phyloP scores from a whole-genome alignment of 495 filamentous ascomycete genomes.

The Talaromyces trachyspermus region DNA sequence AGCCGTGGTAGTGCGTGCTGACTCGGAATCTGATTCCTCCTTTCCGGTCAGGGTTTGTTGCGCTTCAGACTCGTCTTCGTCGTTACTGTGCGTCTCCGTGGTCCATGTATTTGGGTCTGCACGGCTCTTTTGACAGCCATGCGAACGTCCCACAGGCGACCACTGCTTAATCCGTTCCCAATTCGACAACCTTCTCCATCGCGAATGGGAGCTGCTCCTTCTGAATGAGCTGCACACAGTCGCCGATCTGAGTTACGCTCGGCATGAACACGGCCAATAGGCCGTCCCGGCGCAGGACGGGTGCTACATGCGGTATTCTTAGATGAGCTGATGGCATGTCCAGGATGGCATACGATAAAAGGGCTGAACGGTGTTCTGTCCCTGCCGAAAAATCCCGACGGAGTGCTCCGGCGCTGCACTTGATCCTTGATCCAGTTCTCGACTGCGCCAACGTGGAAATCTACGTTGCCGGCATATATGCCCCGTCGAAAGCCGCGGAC shows the following conservation, averaged over 20 bases:
- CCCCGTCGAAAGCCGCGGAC: conserved; percentile 60
- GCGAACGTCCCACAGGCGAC: conserved; percentile 61
- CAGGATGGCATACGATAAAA: conserved; percentile 60
- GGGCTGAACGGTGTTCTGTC: conserved; percentile 24
- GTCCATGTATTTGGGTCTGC: conserved; percentile 35
- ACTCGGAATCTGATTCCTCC: conserved; percentile 3
- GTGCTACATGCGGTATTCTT: conserved; percentile 49
- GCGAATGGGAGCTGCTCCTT: conserved; percentile 44
- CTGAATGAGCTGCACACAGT: conserved; percentile 48
- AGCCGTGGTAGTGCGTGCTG: background rate
- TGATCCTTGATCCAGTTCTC: conserved; percentile 53
- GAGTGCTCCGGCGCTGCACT: conserved; percentile 23
- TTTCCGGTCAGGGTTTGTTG: background rate
- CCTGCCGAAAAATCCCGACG: conserved; percentile 13
- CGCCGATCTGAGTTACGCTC: conserved; percentile 66
- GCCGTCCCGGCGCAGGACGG: conserved; percentile 54
- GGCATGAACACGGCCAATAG: conserved; percentile 63
- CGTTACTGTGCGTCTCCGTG: background rate
- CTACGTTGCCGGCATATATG: conserved; percentile 57
- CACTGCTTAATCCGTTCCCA: conserved; percentile 50
- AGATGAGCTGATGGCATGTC: conserved; percentile 58
- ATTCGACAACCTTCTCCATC: conserved; percentile 57
- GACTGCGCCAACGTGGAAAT: conserved; percentile 64
- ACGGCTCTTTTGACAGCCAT: conserved; percentile 38
- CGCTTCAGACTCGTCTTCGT: background rate